phyloP scores from a whole-genome alignment of 2,329 filamentous ascomycete genomes.

The Calycina marina region DNA sequence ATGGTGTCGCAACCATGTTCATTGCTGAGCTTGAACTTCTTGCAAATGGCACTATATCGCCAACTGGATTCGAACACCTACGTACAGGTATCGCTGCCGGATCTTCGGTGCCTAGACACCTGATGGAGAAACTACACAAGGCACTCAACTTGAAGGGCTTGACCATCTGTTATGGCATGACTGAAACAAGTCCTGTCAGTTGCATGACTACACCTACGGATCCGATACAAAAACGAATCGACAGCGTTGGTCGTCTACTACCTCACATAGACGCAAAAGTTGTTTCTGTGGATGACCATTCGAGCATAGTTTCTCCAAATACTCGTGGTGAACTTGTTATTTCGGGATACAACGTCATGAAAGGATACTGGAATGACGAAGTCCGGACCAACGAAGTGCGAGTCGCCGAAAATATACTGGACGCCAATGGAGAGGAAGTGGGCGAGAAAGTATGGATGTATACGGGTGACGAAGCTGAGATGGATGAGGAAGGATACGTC shows the following conservation, averaged over 20 bases:
- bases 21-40: conserved; percentile 73
- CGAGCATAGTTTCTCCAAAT: conserved; percentile 43
- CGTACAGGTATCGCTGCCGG: conserved; percentile 89
- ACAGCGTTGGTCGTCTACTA: conserved; percentile 64
- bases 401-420: conserved; percentile 28
- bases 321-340: conserved; percentile 70
- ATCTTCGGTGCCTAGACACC: conserved; percentile 63
- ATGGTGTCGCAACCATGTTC: conserved; percentile 93
- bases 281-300: conserved; percentile 51
- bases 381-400: conserved; percentile 55
- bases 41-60: conserved; percentile 28
- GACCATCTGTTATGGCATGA: conserved; percentile 66
- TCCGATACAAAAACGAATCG: conserved; percentile 48
- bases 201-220: conserved; percentile 57
- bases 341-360: conserved; percentile 78
- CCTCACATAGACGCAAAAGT: conserved; percentile 72
- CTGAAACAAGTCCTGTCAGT: conserved; percentile 31
- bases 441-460: conserved; percentile 55
- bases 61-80: conserved; percentile 47
- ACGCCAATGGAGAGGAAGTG: conserved; percentile 5
- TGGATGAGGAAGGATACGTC: conserved; percentile 73
- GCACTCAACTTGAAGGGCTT: conserved; percentile 65
- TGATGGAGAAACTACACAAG: conserved; percentile 65
- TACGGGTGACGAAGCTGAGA: conserved; percentile 80
- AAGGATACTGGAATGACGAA: conserved; percentile 73